Evolutionary conservation across 108 stramenopile genomes (phyloP).

Genomic region (Parmales sp.): DNA sequence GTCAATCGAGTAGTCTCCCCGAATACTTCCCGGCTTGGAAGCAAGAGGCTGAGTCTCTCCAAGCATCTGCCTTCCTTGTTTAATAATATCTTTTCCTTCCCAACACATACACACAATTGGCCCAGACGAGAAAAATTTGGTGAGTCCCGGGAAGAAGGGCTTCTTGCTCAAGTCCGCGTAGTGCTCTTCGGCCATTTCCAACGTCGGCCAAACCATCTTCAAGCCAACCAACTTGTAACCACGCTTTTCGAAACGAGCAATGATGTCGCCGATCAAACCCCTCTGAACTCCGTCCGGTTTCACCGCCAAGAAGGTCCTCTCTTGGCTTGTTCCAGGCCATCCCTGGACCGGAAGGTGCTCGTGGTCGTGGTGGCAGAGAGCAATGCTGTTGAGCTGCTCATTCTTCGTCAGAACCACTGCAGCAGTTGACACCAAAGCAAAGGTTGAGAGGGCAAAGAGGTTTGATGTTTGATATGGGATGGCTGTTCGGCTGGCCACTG

Average conservation of each 20-base stretch:
- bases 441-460: too few relatives aligned
- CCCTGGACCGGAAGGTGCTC: conserved; percentile 54
- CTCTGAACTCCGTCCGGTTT: conserved; percentile 95
- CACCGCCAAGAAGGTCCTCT: conserved; percentile 79
- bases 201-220: conserved; percentile 82
- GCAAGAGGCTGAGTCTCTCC: conserved; percentile 69
- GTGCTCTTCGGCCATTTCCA: conserved; percentile 76
- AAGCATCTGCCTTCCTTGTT: conserved; percentile 79
- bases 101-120: conserved; percentile 77
- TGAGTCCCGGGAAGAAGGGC: conserved; percentile 81
- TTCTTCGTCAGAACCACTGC: too few relatives aligned
- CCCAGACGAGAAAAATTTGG: conserved; percentile 80
- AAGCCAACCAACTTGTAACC: conserved; percentile 86
- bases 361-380: too few relatives aligned
- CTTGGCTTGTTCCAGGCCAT: conserved; percentile 63
- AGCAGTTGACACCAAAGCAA: too few relatives aligned
- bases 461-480: too few relatives aligned
- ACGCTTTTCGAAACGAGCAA: conserved; percentile 82
- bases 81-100: conserved; percentile 54
- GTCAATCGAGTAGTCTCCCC: conserved; percentile 74
- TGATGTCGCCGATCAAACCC: conserved; percentile 83
- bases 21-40: conserved; percentile 67
- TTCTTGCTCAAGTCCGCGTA: conserved; percentile 82
- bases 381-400: too few relatives aligned
- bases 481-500: too few relatives aligned